Conservation (phyloP, 164 flowering plant species). For the Tetrastigma voinierianum region DNA sequence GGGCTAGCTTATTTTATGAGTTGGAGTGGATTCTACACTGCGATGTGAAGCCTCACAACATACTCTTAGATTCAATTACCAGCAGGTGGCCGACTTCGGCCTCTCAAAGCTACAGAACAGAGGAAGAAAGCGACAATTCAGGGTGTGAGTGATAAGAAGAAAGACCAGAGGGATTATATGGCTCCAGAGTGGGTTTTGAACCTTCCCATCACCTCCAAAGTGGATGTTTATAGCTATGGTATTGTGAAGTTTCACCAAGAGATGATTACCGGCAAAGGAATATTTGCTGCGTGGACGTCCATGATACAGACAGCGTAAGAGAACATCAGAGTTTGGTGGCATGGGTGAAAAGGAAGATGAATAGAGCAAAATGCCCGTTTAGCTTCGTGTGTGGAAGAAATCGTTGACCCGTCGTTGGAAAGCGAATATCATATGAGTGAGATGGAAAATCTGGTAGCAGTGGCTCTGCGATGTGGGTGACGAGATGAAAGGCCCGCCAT, state of each 20-base stretch:
- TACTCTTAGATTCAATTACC: conserved; percentile 22
- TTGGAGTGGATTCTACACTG: conserved; percentile 37
- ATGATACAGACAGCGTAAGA: not conserved
- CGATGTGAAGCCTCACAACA: conserved; percentile 33
- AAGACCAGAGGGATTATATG: conserved; percentile 32
- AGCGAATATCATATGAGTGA: conserved; percentile 9
- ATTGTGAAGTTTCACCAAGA: conserved; percentile 26
- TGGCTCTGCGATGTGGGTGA: conserved; percentile 29
- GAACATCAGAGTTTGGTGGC: conserved; percentile 5
- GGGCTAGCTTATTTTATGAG: conserved; percentile 36
- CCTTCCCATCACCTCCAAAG: conserved; percentile 26
- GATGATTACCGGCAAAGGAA: conserved; percentile 27
- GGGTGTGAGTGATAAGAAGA: conserved; percentile 24
- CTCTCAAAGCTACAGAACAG: conserved; percentile 22
- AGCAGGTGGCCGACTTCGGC: conserved; percentile 32
- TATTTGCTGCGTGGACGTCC: not conserved
- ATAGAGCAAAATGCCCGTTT: not conserved
- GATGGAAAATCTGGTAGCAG: conserved; percentile 18
- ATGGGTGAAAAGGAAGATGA: conserved; percentile 26
- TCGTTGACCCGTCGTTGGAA: conserved; percentile 13
- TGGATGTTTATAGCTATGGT: conserved; percentile 32
- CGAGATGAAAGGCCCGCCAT: conserved; percentile 35
- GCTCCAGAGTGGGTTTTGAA: conserved; percentile 36
- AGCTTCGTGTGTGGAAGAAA: conserved; percentile 9
- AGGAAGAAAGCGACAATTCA: not conserved